Evolutionary conservation across 805 yeast genomes (phyloP), one percentile per base, ranked within the genome.

Genomic region (Blastobotrys attinorum): DNA sequence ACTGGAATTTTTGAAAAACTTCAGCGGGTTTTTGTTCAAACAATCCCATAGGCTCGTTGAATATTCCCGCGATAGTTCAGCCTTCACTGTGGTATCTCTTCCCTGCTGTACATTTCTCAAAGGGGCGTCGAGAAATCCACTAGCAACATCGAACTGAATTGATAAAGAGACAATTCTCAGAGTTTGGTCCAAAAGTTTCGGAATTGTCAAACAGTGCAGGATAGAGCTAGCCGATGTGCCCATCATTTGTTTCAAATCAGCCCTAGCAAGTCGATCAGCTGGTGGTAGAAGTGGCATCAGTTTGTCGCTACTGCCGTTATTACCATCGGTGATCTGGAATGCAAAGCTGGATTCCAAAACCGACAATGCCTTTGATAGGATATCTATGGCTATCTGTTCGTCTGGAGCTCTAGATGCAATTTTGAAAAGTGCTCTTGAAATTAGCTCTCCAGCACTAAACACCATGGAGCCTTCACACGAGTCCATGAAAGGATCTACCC

Each of bases 81-180:
- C 43, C 7, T 21, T 17, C 3, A 29, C 36, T 8, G n/a, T 13
- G n/a, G 15, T 13, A 21, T 16, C 10, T 22, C 13, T 21, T 31
- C 38, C 20, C n/a, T n/a, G n/a, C n/a, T n/a, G n/a, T n/a, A n/a
- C n/a, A 16, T 39, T 4, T 31, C 22, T 10, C 20, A 22, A 17
- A 4, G 31, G 15, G 5, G 23, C 20, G 29, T 44, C 47, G 3
- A 43, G 43, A 16, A 40, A 31, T 4, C 39, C 47, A 13, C 40
- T 39, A 15, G 31, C 31, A 3, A 44, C 37, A 11, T 44, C 47
- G n/a, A 39, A 39, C n/a, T 34, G 23, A 21, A 39, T 34, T 8
- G 34, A 13, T 13, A 21, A 13, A 10, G 22, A 15, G 4, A 44
- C 32, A 15, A 25, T 16, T 16, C 34, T 21, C 27, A 40, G 25